Evolutionary conservation across 768 basidiomycete species (phyloP).

Genomic region (Strobilomyces dryophilus): DNA sequence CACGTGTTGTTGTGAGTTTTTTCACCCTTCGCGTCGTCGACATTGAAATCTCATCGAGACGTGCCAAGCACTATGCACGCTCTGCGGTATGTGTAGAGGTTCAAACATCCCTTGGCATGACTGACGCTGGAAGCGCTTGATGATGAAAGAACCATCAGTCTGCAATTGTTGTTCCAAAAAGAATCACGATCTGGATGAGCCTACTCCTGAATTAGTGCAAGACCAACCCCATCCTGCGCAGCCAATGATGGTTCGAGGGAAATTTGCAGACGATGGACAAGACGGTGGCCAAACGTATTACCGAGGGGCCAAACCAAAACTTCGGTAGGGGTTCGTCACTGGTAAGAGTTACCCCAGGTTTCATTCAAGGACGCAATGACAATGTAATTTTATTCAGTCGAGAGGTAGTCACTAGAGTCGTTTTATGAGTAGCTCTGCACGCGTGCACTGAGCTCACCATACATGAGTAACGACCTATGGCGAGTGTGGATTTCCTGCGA

Average conservation of each 20-base stretch:
- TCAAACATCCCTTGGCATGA: not conserved
- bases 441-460: constrained; percentile 1
- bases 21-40: not conserved
- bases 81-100: constrained; percentile 12
- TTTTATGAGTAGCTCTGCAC: not conserved
- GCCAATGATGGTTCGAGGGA: constrained; percentile 15
- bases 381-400: not conserved
- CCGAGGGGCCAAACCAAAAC: constrained; percentile 17
- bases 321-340: not conserved
- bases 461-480: not conserved
- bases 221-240: constrained; percentile 12
- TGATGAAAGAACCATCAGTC: constrained; percentile 4
- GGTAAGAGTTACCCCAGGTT: no score
- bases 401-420: not conserved
- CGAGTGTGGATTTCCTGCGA: constrained; percentile 26
- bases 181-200: not conserved
- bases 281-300: constrained; percentile 7
- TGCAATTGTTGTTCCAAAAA: constrained; percentile 19
- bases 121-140: not conserved
- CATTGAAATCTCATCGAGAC: not conserved
- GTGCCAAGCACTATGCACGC: constrained; percentile 6
- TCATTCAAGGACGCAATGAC: not conserved
- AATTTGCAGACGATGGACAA: constrained; percentile 8
- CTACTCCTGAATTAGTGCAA: constrained; percentile 8
- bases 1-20: constrained; percentile 20